Evolutionary conservation across 1,139 yeast species (phyloP).

Genomic region (Arxiozyma slooffiae): DNA sequence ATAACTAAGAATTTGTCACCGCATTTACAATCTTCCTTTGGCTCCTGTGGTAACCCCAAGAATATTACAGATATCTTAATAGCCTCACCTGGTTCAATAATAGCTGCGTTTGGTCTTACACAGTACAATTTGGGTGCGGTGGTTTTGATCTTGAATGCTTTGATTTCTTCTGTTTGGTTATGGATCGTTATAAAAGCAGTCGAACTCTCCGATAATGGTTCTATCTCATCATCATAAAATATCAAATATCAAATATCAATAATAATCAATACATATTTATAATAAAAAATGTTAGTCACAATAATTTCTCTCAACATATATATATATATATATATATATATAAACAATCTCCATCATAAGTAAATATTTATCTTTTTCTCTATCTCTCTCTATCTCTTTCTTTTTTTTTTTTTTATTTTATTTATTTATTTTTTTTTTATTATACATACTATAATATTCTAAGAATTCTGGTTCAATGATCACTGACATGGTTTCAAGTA

Average conservation of each 20-base stretch:
- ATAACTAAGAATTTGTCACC: constrained; percentile 80
- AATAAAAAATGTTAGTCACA: neutral
- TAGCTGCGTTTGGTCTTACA: constrained; percentile 87
- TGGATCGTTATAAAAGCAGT: constrained; percentile 57
- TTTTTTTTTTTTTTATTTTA: too few species aligned
- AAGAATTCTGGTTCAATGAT: neutral
- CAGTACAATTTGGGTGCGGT: constrained; percentile 94
- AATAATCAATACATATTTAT: too few species aligned
- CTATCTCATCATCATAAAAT: constrained; percentile 16
- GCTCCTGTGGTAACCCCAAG: constrained; percentile 49
- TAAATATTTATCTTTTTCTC: too few species aligned
- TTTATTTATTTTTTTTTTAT: too few species aligned
- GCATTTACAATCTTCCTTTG: constrained; percentile 57
- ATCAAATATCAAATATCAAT: neutral
- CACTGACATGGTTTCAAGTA: neutral
- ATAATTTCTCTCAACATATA: neutral
- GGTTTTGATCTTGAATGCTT: constrained; percentile 92
- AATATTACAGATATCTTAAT: constrained; percentile 69
- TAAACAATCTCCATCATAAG: too few species aligned
- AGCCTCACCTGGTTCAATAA: constrained; percentile 63
- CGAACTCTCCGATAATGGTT: constrained; percentile 60
- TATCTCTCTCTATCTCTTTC: too few species aligned
- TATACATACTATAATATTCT: constrained; percentile 1
- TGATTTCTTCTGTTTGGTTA: constrained; percentile 47
- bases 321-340: neutral